Evolutionary conservation across 2,329 filamentous ascomycete species (phyloP).

Genomic region (Cyclaneusma minus): DNA sequence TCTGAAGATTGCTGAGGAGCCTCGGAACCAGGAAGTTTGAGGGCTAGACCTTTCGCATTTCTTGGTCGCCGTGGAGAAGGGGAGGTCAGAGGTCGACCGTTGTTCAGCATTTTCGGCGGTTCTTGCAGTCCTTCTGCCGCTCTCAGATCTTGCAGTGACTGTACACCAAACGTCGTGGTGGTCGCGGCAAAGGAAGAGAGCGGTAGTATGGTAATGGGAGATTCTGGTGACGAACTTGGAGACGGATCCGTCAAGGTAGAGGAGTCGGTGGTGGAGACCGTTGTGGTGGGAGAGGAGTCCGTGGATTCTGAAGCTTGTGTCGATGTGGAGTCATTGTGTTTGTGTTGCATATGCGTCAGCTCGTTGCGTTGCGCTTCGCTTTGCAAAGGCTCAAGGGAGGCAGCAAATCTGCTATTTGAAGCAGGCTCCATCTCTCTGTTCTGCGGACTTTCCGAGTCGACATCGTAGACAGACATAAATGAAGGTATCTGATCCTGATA

Average conservation of each 20-base stretch:
- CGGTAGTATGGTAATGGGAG: conserved; percentile 59
- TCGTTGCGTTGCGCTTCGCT: neutral
- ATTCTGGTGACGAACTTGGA: conserved; percentile 84
- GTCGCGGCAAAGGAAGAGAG: conserved; percentile 53
- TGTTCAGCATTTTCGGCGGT: conserved; percentile 23
- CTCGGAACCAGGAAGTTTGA: conserved; percentile 44
- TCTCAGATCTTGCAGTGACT: conserved; percentile 20
- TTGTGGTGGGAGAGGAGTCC: conserved; percentile 90
- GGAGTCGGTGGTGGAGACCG: conserved; percentile 82
- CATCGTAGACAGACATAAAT: conserved; percentile 62
- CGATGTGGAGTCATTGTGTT: conserved; percentile 63
- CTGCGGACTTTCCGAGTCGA: conserved; percentile 27
- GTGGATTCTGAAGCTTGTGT: conserved; percentile 70
- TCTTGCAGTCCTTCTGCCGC: conserved; percentile 20
- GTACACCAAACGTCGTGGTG: conserved; percentile 33
- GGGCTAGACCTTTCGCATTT: conserved; percentile 73
- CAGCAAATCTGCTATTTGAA: conserved; percentile 11
- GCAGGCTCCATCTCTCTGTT: conserved; percentile 7
- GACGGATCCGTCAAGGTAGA: conserved; percentile 82
- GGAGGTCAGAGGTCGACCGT: conserved; percentile 46
- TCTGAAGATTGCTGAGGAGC: conserved; percentile 31
- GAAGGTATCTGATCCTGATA: conserved; percentile 60
- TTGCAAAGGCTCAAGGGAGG: too few species aligned
- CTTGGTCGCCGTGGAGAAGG: conserved; percentile 57
- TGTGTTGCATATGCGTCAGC: conserved; percentile 29